A percentile compares a stretch with the other conserved stretches of the same genome.
These are phyloP conservation scores for Rhodotorula sp. DNA, from an alignment of 1,284 basidiomycete species.

Conservation along the genomic window DNA sequence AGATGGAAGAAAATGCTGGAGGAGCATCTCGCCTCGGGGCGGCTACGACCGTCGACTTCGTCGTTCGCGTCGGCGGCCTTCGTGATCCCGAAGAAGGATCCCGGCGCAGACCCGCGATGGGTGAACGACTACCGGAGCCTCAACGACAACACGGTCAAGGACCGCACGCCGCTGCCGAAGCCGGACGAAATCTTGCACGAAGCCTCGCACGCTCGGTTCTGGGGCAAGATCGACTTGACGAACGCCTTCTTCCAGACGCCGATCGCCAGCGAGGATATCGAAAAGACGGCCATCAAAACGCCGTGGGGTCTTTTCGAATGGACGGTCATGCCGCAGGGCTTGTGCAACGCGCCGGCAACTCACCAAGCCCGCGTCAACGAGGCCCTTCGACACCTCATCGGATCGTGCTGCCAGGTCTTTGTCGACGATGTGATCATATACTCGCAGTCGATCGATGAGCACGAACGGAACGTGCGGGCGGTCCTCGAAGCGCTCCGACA, in stretches of 20 bases:
- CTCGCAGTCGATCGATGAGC: slow-evolving; percentile 50
- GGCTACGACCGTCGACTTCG: neutral
- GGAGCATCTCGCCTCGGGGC: slow-evolving; percentile 17
- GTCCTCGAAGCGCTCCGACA: slow-evolving; percentile 44
- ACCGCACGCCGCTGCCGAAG: slow-evolving; percentile 28
- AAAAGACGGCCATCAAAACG: slow-evolving; percentile 51
- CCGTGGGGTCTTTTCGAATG: slow-evolving; percentile 53
- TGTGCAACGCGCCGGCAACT: slow-evolving; percentile 50
- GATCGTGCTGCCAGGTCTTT: slow-evolving; percentile 42
- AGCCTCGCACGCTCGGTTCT: neutral
- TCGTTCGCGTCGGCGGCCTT: slow-evolving; percentile 12
- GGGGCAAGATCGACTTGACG: slow-evolving; percentile 46
- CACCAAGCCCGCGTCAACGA: slow-evolving; percentile 43
- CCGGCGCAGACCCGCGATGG: slow-evolving; percentile 16
- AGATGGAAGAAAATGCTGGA: slow-evolving; percentile 22
- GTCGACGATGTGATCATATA: slow-evolving; percentile 56
- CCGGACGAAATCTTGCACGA: slow-evolving; percentile 3
- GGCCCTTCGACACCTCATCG: slow-evolving; percentile 19
- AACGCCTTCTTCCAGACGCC: slow-evolving; percentile 53
- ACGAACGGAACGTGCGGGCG: slow-evolving; percentile 32
- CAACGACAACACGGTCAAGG: slow-evolving; percentile 33
- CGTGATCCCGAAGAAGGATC: slow-evolving; percentile 17
- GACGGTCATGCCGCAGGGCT: slow-evolving; percentile 54
- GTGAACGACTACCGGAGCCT: slow-evolving; percentile 27
- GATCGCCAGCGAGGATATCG: slow-evolving; percentile 50